A percentile compares a stretch with the other conserved stretches of the same genome.
These are phyloP conservation scores for Aspergillus jensenii DNA, from an alignment of 2,329 filamentous ascomycete genomes.

Conservation along the genomic window DNA sequence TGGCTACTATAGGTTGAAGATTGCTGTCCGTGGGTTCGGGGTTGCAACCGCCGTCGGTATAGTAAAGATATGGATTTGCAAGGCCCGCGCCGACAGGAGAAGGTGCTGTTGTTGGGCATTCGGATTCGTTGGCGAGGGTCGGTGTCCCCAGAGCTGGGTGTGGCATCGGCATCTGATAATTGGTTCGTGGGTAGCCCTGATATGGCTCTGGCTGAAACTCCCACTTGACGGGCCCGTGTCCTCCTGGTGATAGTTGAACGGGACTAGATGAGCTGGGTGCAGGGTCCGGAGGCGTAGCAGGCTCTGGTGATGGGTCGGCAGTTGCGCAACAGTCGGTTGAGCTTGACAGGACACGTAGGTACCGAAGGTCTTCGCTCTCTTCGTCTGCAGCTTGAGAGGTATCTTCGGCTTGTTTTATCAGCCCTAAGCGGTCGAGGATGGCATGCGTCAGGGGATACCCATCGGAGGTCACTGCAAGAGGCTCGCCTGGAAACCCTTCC, in stretches of 20 bases:
- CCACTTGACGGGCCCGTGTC: conserved; percentile 27
- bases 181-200: conserved; percentile 21
- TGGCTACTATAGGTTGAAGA: conserved; percentile 18
- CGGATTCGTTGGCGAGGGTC: conserved; percentile 14
- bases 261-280: conserved; percentile 25
- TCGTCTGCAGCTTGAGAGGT: conserved; percentile 35
- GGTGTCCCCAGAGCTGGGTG: conserved; percentile 18
- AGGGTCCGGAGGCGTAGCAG: conserved; percentile 33
- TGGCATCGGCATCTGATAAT: conserved; percentile 23
- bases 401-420: conserved; percentile 46
- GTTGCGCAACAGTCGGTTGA: conserved; percentile 39
- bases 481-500: conserved; percentile 44
- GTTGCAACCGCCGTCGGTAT: conserved; percentile 18
- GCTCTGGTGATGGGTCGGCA: conserved; percentile 40
- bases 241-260: conserved; percentile 19
- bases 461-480: conserved; percentile 39
- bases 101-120: conserved; percentile 13
- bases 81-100: conserved; percentile 8
- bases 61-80: conserved; percentile 27
- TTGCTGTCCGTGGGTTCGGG: conserved; percentile 11
- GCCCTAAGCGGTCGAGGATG: conserved; percentile 42
- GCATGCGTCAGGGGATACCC: conserved; percentile 44
- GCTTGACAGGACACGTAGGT: conserved; percentile 35
- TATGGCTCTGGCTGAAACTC: conserved; percentile 23
- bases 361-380: conserved; percentile 37